Conservation (phyloP, 139 green algal species). For the Tetradesmus lagerheimii region DNA sequence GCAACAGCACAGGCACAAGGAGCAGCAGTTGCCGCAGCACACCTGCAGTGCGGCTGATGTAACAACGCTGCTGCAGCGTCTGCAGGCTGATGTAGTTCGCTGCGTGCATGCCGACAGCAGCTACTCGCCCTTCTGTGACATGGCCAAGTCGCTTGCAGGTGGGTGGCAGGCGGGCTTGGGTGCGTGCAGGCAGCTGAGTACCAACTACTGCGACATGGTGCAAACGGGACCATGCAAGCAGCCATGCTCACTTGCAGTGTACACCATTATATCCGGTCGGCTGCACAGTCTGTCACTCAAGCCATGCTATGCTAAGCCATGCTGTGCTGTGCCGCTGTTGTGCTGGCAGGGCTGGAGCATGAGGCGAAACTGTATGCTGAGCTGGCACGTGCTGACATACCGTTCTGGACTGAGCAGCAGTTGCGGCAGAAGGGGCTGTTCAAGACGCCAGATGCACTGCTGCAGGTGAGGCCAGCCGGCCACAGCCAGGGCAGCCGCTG, state of each 20-base stretch:
- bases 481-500: background rate
- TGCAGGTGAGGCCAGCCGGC: conserved; percentile 66
- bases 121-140: conserved; percentile 73
- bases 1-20: background rate
- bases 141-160: conserved; percentile 63
- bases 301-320: background rate
- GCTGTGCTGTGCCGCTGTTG: conserved; percentile 22
- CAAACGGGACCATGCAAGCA: too few species aligned
- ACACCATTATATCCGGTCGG: background rate
- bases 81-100: conserved; percentile 61
- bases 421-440: conserved; percentile 80
- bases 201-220: too few species aligned
- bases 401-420: conserved; percentile 85
- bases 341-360: conserved; percentile 70
- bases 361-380: conserved; percentile 77
- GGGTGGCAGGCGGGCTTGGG: background rate
- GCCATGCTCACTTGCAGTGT: too few species aligned
- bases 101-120: conserved; percentile 65
- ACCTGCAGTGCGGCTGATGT: background rate
- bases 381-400: conserved; percentile 67
- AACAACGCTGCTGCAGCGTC: conserved; percentile 43
- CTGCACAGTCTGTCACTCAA: background rate
- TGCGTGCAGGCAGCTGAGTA: background rate
- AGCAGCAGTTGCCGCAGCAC: background rate
- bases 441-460: conserved; percentile 90